Evolutionary conservation across 2,329 filamentous ascomycete genomes (phyloP), one percentile per base, ranked within the genome.

Genomic region (Lasiodiplodia hormozganensis): DNA sequence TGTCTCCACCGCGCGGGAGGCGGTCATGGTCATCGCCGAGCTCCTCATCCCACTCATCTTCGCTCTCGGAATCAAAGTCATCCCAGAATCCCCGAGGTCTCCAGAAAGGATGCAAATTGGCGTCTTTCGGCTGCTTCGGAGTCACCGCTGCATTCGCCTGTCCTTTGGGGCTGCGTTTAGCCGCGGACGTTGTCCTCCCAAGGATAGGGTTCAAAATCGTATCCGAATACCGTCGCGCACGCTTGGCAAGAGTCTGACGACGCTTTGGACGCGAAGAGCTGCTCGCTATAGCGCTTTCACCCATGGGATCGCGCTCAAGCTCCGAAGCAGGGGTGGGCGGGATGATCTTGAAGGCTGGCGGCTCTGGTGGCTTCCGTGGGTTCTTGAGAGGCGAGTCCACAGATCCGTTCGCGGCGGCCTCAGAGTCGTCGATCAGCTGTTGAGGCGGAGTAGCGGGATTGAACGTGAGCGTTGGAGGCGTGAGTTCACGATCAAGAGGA

Each of bases 41-140:
- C 38, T 52, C 47, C 10, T 78, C 74, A 40, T 79, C 76, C 23
- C 72, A 70, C 21, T 76, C 77, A 21, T 79, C 76, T 10, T 82
- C 79, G 28, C 74, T 79, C 67, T 80, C 78, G n/a, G 77, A 76
- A 25, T 40, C 36, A 64, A 80, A 87, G 49, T 85, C 86, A 49
- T 89, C 86, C 87, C 87, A 90, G 76, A 89, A 89, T n/a, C 84
- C 84, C 47, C 85, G 84, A 1, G 88, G 88, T 25, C 85, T 83
- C 88, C 88, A 90, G 74, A 89, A 88, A 1, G 88, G 87, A 71
- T 89, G 85, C 6, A 88, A 76, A 51, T 82, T 82, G 53, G 81
- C 81, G 66, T 87, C 82, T 23, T 57, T 76, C 73, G 21, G 78
- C 75, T 57, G 47, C 11, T 23, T 72, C 75, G 14, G 52, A 25